Evolutionary conservation across 345 rosid genomes (phyloP), one percentile per base, ranked within the genome.

Genomic region (Trapa incisa): DNA sequence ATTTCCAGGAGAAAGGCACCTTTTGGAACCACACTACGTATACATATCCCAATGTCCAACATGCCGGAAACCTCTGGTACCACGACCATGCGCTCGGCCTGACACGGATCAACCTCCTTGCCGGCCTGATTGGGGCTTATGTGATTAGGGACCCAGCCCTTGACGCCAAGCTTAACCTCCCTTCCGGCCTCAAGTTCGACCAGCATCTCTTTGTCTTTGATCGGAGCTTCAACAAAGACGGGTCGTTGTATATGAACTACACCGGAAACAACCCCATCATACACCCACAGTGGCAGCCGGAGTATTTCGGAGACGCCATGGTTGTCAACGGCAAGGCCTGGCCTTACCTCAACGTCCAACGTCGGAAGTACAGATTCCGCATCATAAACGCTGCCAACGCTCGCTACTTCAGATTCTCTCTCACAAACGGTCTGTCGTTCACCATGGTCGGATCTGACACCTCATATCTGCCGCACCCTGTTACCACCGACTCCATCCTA

Each of bases 221-320:
- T 71, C 86, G 89, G 3, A 73, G 86, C 73, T 91, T 89, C 15
- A 70, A 69, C 56, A 71, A 9, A 5, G 78, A 91, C 33, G 97
- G 96, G 53, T 80, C 85, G 1, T 65, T 91, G 47, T 87, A 84
- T 84, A 84, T 91, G 86, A 84, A 82, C 33, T 77, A 84, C 42
- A 87, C 87, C 0, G 97, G 97, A 12, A 84, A 85, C 70, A 92
- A 89, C 54, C 95, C 96, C 1, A 38, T 72, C 0, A 86, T 92
- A 68, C 98, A 92, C 48, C 98, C 96, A 0, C 98, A 92, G 39
- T 92, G 98, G 98, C 95, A 78, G 43, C 95, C 96, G 0, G 98
- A 92, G 52, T 92, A 89, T 62, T 92, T 86, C 37, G 96, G 96
- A 1, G 91, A 87, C 1, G 84, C 72, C 0, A 84, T 89, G 57